Evolutionary conservation across 345 rosid genomes (phyloP).

Genomic region (Citrus sp.): DNA sequence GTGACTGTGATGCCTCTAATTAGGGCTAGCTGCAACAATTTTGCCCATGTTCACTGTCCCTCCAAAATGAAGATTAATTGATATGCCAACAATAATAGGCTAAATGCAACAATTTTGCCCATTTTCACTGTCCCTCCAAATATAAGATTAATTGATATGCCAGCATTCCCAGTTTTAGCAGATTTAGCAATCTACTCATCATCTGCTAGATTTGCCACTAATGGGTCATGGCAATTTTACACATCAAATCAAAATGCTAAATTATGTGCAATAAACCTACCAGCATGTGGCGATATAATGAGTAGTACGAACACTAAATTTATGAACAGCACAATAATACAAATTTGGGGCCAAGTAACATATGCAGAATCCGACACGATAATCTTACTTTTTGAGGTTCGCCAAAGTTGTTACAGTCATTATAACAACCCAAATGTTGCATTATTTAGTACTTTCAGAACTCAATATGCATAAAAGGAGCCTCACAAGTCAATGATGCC

Average conservation of each 20-base stretch:
- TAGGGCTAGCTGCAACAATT: not conserved
- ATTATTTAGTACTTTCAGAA: conserved; percentile 44
- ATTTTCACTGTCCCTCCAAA: not conserved
- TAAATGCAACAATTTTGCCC: not conserved
- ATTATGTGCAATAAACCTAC: conserved; percentile 5
- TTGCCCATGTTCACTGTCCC: not conserved
- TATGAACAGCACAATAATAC: conserved; percentile 11
- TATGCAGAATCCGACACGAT: conserved; percentile 37
- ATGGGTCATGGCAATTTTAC: conserved; percentile 3
- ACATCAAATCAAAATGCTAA: conserved; percentile 6
- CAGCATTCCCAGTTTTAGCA: conserved; percentile 15
- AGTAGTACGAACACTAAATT: conserved; percentile 12
- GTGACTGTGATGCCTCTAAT: not conserved
- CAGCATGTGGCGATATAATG: conserved; percentile 43
- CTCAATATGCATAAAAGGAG: not conserved
- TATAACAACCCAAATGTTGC: conserved; percentile 36
- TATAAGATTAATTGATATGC: not conserved
- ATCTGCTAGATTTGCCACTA: conserved; percentile 15
- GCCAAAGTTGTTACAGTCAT: conserved; percentile 31
- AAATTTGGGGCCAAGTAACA: conserved; percentile 15
- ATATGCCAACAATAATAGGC: not conserved
- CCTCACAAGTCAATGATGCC: conserved; percentile 41
- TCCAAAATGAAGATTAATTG: conserved; percentile 2
- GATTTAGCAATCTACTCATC: conserved; percentile 24
- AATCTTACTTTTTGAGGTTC: conserved; percentile 27